Base-by-base conservation (phyloP, 371 early-diverging fungal genomes). In the Circinella umbellata region DNA sequence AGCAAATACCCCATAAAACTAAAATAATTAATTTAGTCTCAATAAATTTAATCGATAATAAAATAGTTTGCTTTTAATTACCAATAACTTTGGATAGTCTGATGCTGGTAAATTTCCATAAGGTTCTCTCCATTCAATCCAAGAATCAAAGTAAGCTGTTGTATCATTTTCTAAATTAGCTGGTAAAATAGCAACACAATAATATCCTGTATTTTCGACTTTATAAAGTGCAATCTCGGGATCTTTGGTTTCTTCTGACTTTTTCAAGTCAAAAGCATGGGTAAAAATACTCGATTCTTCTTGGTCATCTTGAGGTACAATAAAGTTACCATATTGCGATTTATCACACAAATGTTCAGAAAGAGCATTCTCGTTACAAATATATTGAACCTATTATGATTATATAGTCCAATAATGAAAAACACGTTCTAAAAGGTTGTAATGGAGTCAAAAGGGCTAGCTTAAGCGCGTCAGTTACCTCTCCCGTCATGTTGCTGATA, bases 61-160 rank as follows among this genome's bases (percentile, higher is more conserved):
- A 47, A 51, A 51, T 51, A 42, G 6, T 42, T 9, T 11, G 42
- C 3, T 42, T 42, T 9, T 42, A 42, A 42, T 42, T 42, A 91
- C 92, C 69, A 90, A 80, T 35, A 96, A 73, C 73, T 95, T 95
- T 0, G 96, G 96, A 75, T 93, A 96, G 66, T 95, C 95, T n/a
- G 85, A 76, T 20, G 92, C 96, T 5, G 96, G 94, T 37, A 97
- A 80, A 69, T 84, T 80, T 61, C 98, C 97, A 78, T 94, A 93
- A 17, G 94, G 91, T 72, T 92, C 93, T 38, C 74, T 77, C 89
- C 94, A 91, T 46, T 88, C 87, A 14, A 93, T 80, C 51, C 76
- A 81, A 20, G 91, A 87, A 8, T 73, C 77, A 84, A 88, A 91
- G 69, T 42, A 57, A 37, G 51, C 38, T 67, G 79, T 75, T 5